Percentiles rank a stretch among this genome's conserved stretches.
phyloP scores from a whole-genome alignment of 345 rosid genomes.

The Cardiospermum halicacabum region DNA sequence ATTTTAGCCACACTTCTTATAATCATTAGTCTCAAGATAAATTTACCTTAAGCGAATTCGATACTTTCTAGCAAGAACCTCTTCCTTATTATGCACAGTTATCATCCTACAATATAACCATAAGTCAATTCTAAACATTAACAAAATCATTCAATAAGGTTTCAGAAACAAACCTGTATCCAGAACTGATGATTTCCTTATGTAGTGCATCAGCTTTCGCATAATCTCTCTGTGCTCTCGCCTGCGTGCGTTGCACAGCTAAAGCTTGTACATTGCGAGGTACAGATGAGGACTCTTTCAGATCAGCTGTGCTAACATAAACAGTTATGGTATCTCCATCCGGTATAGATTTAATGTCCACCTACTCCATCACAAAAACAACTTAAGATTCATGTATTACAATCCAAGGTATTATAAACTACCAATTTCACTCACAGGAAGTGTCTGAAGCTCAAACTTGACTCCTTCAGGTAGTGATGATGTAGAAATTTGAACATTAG shows the following conservation, averaged over 20 bases:
- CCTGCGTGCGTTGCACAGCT: slow-evolving; percentile 51
- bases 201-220: slow-evolving; percentile 58
- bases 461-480: slow-evolving; percentile 46
- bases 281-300: slow-evolving; percentile 53
- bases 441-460: slow-evolving; percentile 51
- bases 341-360: slow-evolving; percentile 62
- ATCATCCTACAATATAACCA: slow-evolving; percentile 33
- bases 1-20: too few relatives aligned
- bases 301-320: slow-evolving; percentile 53
- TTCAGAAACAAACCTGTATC: slow-evolving; percentile 51
- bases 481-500: slow-evolving; percentile 28
- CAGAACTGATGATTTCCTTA: slow-evolving; percentile 48
- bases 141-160: neutral
- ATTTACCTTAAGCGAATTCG: slow-evolving; percentile 63
- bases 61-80: slow-evolving; percentile 70
- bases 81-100: slow-evolving; percentile 36
- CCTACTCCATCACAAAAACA: slow-evolving; percentile 39
- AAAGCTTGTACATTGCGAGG: slow-evolving; percentile 57
- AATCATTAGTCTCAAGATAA: neutral
- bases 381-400: neutral
- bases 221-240: slow-evolving; percentile 54
- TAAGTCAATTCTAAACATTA: neutral
- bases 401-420: neutral
- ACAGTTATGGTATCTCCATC: slow-evolving; percentile 84
- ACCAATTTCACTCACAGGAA: slow-evolving; percentile 51